phyloP scores from a whole-genome alignment of 176 grass and related monocot species.

The bread wheat (Triticum aestivum) region IWGSC_CS_RefSeq_v2.1 NC_057795.1:156375497-156375996 shows the following conservation, averaged over 20 bases:
- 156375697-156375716: not conserved
- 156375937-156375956: conserved; percentile 42
- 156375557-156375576: not conserved
- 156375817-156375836: not conserved
- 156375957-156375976: not conserved
- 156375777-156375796: not conserved
- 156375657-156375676: not conserved
- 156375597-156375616: not conserved
- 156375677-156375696: not conserved
- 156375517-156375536: not conserved
- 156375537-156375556: not conserved
- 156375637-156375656: not conserved
- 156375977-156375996: not conserved
- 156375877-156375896: not conserved
- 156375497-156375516: not conserved
- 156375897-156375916: not conserved
- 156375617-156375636: not conserved
- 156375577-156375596: not conserved
- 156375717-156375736: not conserved
- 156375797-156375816: not conserved
- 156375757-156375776: not conserved
- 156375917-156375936: conserved; percentile 17
- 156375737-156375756: not conserved
- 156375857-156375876: not conserved
- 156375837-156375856: not conserved